Conservation (phyloP, 805 yeast species). For the Candida michaelii region DNA sequence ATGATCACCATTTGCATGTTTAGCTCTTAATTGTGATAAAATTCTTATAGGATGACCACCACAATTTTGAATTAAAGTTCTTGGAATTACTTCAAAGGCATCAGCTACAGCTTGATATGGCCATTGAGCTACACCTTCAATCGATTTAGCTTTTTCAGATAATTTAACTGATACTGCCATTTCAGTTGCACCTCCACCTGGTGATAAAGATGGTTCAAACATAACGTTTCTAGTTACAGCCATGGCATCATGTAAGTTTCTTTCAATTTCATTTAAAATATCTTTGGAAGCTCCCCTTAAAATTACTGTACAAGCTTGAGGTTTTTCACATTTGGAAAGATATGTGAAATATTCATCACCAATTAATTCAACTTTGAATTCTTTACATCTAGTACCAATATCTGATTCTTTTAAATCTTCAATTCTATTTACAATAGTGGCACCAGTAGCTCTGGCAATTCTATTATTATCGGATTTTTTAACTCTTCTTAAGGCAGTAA, state of each 20-base stretch:
- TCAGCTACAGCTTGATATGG: constrained; percentile 99
- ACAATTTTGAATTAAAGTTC: constrained; percentile 95
- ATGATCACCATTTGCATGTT: constrained; percentile 85
- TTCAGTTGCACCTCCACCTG: constrained; percentile 99
- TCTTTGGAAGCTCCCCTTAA: constrained; percentile 97
- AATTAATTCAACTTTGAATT: constrained; percentile 88
- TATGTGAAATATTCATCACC: constrained; percentile 97
- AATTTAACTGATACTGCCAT: constrained; percentile 93
- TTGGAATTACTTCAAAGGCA: constrained; percentile 97
- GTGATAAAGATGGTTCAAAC: constrained; percentile 91
- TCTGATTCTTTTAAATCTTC: constrained; percentile 93
- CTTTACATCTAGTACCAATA: constrained; percentile 84
- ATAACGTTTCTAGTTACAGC: constrained; percentile 94
- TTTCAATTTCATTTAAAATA: constrained; percentile 91
- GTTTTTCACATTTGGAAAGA: constrained; percentile 75
- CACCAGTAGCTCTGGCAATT: constrained; percentile 96
- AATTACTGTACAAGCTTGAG: constrained; percentile 90
- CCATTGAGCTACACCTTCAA: constrained; percentile 97
- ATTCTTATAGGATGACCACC: constrained; percentile 95
- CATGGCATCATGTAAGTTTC: constrained; percentile 98
- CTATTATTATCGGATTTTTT: constrained; percentile 95
- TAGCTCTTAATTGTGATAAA: constrained; percentile 88
- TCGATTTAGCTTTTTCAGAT: constrained; percentile 84
- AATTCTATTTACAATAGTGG: constrained; percentile 91
- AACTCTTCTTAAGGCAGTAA: constrained; percentile 89